Evolutionary conservation across 2,329 filamentous ascomycete genomes (phyloP), one percentile per base, ranked within the genome.

Genomic region (Westerdykella aurantiaca): DNA sequence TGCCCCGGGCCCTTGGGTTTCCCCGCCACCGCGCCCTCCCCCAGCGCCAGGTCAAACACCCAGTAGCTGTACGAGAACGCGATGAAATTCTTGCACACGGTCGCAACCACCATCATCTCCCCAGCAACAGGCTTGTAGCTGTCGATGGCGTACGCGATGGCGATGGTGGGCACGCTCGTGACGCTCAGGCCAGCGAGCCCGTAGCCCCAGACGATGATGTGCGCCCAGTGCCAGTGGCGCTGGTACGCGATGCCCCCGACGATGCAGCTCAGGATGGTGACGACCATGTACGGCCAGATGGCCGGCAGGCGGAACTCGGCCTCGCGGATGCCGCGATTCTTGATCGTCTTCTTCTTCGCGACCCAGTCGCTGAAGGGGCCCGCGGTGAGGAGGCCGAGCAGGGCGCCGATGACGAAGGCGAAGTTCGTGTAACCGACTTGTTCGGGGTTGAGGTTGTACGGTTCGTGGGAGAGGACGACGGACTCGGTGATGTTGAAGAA

Each of bases 291-390:
- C 0, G 77, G 74, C 44, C 53, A 53, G 10, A 64, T 40, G 0
- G 60, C 59, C 0, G 72, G 71, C 39, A 81, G 54, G 18, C 77
- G 68, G 77, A 81, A 80, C 53, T 81, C 78, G 0, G 77, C 72
- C 60, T 81, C 78, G 39, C 78, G 68, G 38, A 81, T 71, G 1
- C 77, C 77, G 0, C 68, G 58, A 47, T 81, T 81, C 51, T 69
- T 70, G 39, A 63, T 67, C 6, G 79, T 81, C 1, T 73, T 70
- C 13, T 70, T 63, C 39, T 74, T 76, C n/a, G 73, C 72, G 23
- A 81, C 66, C 75, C 75, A 80, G 53, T 81, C 78, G 9, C 71
- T 75, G 12, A 79, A 66, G 0, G 74, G 75, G 0, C 79, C 78
- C 6, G 77, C 76, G 1, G 77, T 79, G 0, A 68, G 62, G 5